Evolutionary conservation across 495 filamentous ascomycete genomes (phyloP).

Genomic region (Hypoxylon crocopeplum): DNA sequence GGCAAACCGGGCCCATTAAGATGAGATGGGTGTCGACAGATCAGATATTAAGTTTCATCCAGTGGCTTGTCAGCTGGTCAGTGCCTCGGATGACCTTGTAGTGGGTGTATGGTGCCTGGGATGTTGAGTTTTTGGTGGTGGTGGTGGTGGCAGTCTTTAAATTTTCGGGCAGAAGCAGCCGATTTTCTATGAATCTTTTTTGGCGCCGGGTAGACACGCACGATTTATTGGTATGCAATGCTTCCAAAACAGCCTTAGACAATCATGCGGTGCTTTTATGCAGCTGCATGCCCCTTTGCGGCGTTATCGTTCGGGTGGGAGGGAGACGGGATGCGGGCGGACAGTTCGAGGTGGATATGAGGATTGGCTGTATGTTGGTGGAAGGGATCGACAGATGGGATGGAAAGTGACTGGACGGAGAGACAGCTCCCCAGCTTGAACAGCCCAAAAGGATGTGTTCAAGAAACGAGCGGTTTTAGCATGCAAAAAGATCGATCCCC

Average conservation of each 20-base stretch:
- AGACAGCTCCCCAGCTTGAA: slow-evolving; percentile 15
- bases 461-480: slow-evolving; percentile 27
- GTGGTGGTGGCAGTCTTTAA: slow-evolving; percentile 24
- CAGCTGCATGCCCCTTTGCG: slow-evolving; percentile 43
- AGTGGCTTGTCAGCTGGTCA: slow-evolving; percentile 24
- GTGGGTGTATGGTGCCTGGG: slow-evolving; percentile 12
- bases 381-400: slow-evolving; percentile 23
- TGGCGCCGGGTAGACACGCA: slow-evolving; percentile 37
- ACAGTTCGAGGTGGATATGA: slow-evolving; percentile 26
- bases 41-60: slow-evolving; percentile 30
- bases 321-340: slow-evolving; percentile 28
- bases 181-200: slow-evolving; percentile 20
- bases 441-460: slow-evolving; percentile 19
- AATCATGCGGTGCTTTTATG: slow-evolving; percentile 43
- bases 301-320: slow-evolving; percentile 44
- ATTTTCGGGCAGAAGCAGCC: slow-evolving; percentile 35
- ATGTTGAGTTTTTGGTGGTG: slow-evolving; percentile 7
- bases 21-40: slow-evolving; percentile 23
- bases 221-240: slow-evolving; percentile 40
- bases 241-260: slow-evolving; percentile 39
- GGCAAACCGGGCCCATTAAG: slow-evolving; percentile 19
- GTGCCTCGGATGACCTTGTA: slow-evolving; percentile 2
- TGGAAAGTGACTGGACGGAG: slow-evolving; percentile 17
- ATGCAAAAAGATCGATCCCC: slow-evolving; percentile 28
- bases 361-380: slow-evolving; percentile 9